Evolutionary conservation across 306 rosid genomes (phyloP).

Genomic region (Malus fusca): DNA sequence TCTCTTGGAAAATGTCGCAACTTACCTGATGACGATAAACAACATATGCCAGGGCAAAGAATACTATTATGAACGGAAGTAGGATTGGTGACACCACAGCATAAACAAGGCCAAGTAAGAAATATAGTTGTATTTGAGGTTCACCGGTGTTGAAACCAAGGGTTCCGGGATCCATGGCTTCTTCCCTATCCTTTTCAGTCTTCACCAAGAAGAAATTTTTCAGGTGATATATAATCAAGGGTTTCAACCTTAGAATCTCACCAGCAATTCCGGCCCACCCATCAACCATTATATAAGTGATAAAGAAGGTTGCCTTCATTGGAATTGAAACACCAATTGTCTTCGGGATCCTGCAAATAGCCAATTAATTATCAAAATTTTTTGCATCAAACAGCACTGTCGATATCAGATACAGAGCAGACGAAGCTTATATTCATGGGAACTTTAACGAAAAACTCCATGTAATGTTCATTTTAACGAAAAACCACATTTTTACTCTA

Average conservation of each 20-base stretch:
- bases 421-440: not conserved
- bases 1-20: not conserved
- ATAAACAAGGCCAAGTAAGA: slow-evolving; percentile 93
- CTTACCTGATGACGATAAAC: slow-evolving; percentile 97
- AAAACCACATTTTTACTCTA: too few relatives aligned
- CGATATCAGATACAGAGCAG: not conserved
- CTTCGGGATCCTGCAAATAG: slow-evolving; percentile 66
- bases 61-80: slow-evolving; percentile 83
- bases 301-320: slow-evolving; percentile 98
- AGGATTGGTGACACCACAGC: slow-evolving; percentile 82
- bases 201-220: slow-evolving; percentile 69
- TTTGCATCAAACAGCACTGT: not conserved
- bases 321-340: slow-evolving; percentile 95
- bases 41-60: slow-evolving; percentile 74
- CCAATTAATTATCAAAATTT: not conserved
- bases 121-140: slow-evolving; percentile 92
- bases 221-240: slow-evolving; percentile 75
- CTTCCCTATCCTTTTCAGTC: slow-evolving; percentile 93
- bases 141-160: slow-evolving; percentile 89
- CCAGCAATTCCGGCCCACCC: slow-evolving; percentile 99
- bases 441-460: too few relatives aligned
- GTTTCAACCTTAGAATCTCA: slow-evolving; percentile 87
- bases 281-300: slow-evolving; percentile 95
- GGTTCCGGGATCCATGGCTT: slow-evolving; percentile 98
- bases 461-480: too few relatives aligned